A percentile compares a stretch with the other conserved stretches of the same genome.
Conservation (phyloP, 345 rosid genomes). For the Pistacia atlantica region DNA sequence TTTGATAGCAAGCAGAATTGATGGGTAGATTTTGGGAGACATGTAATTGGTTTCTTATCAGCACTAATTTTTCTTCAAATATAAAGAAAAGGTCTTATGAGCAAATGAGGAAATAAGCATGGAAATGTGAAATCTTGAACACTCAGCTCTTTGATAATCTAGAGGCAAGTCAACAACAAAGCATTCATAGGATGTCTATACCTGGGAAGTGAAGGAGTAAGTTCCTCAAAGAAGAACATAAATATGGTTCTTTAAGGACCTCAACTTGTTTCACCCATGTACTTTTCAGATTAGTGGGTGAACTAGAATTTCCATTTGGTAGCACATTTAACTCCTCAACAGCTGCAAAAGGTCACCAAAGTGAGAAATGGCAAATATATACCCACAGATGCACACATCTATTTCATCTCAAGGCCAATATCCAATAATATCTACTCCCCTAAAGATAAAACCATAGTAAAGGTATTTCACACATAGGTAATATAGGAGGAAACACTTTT, state of each 20-base stretch:
- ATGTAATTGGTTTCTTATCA: neutral
- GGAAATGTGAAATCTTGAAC: neutral
- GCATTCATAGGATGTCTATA: conserved; percentile 29
- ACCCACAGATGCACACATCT: neutral
- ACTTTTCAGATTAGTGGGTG: conserved; percentile 32
- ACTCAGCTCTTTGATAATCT: neutral
- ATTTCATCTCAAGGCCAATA: neutral
- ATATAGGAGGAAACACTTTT: neutral
- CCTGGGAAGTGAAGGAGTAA: conserved; percentile 77
- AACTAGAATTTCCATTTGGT: conserved; percentile 36
- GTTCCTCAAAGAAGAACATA: conserved; percentile 49
- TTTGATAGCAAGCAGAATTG: neutral
- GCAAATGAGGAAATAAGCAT: neutral
- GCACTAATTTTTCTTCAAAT: neutral
- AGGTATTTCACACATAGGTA: neutral
- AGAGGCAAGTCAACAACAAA: conserved; percentile 4
- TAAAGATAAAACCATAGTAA: neutral
- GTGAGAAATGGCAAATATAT: conserved; percentile 15
- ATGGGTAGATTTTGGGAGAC: neutral
- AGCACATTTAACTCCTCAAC: conserved; percentile 46
- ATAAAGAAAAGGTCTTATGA: neutral
- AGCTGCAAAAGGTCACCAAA: conserved; percentile 43
- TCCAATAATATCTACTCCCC: conserved; percentile 1
- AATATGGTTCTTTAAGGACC: conserved; percentile 49
- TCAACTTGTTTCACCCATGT: conserved; percentile 65